Base-by-base conservation (phyloP, 2,329 filamentous ascomycete genomes). In the Fusarium odoratissimum region DNA sequence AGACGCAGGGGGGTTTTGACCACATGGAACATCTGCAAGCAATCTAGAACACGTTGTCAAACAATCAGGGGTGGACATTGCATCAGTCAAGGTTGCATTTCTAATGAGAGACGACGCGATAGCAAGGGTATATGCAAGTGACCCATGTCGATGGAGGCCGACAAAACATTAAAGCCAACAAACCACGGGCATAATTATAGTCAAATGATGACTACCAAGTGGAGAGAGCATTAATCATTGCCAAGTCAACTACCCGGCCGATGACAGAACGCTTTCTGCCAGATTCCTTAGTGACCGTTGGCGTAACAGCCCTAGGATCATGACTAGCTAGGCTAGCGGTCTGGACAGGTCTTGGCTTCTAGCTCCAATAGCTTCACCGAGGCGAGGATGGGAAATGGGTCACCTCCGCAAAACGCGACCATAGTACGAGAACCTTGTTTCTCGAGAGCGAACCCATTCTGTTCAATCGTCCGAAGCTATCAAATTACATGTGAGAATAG, bases 21-120 rank as follows among this genome's bases (percentile, higher is more conserved):
- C 66, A 28, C 62, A 72, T 23, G 66, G 66, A 8, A 65, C 59
- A 9, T 64, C 69, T 48, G 62, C 63, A 13, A 23, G 66, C 9
- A 64, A 73, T 41, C 62, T 73, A n/a, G 69, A 72, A 42, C 66
- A 73, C 28, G 19, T 73, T 73, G 56, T 71, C 51, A 73, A 71
- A 28, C 46, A 71, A 14, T 31, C 71, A 4, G 69, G 57, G 2
- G 62, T 68, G 44, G 42, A 14, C n/a, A 25, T 19, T 41, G 57
- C 37, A 25, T 35, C 35, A 40, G 30, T 52, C 30, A n/a, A 54
- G 10, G 57, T 42, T 28, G n/a, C 37, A 41, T 16, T 25, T 28
- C 17, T n/a, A 35, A 54, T 40, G 19, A 54, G 14, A 9, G 8
- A 33, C 12, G 9, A 33, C 30, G 21, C 5, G 25, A 41, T 55